A percentile compares a stretch with the other conserved stretches of the same genome.
Evolutionary conservation across 2,329 filamentous ascomycete species (phyloP).

Genomic region (Sclerotinia nivalis): DNA sequence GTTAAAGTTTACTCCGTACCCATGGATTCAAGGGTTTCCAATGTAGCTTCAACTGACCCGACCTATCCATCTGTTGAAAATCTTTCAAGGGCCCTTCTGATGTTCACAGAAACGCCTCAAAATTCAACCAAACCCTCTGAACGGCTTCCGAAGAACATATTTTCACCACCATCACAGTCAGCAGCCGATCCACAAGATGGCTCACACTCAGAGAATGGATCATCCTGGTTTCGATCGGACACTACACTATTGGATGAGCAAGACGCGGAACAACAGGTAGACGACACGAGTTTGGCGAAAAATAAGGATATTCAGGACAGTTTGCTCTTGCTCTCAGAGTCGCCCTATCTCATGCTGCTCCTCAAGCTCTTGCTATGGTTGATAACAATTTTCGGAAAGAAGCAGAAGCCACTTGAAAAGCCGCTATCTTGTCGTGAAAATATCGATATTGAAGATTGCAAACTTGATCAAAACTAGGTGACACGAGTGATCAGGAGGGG

Average conservation of each 20-base stretch:
- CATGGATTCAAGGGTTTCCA: neutral
- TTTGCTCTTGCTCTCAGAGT: neutral
- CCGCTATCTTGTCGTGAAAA: neutral
- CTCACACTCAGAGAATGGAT: neutral
- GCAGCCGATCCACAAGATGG: neutral
- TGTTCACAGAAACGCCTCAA: neutral
- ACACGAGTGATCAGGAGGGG: neutral
- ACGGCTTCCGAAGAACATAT: neutral
- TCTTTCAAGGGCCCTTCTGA: neutral
- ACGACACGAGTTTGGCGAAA: neutral
- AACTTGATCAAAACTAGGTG: neutral
- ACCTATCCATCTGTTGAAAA: slow-evolving; percentile 9
- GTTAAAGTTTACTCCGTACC: neutral
- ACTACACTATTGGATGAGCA: neutral
- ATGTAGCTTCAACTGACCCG: neutral
- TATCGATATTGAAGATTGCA: neutral
- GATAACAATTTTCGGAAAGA: neutral
- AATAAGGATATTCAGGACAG: neutral
- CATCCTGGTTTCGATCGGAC: neutral
- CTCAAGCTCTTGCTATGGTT: neutral
- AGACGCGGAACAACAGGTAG: neutral
- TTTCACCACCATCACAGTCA: neutral
- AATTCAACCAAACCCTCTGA: no score
- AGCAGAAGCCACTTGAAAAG: neutral
- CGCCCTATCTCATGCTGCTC: neutral